Base-by-base conservation (phyloP, 2,329 filamentous ascomycete species). In the Fusarium succisae region DNA sequence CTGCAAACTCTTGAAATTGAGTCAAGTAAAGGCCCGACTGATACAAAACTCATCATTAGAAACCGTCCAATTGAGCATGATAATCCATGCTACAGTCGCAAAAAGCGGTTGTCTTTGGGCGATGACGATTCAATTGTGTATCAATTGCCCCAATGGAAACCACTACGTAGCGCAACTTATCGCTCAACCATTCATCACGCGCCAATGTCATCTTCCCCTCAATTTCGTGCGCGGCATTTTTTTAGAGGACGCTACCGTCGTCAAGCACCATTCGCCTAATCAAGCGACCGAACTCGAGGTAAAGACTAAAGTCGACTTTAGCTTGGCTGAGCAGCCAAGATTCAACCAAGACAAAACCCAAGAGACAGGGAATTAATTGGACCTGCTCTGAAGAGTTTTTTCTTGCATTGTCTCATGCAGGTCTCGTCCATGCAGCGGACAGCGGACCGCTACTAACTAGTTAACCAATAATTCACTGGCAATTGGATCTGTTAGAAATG, bases 131-230 rank as follows among this genome's bases (percentile, higher is more conserved):
- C 38, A 28, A 44, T 43, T 44, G 43, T 50, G 32, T 32, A 59
- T 59, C 45, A 59, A 58, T n/a, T 35, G 35, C 35, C 37, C 39
- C 47, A 41, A 63, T 57, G 38, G 59, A 56, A 61, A 58, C 57
- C 35, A 48, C 47, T 50, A 38, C 39, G 39, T 62, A 61, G 32
- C 17, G 44, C 59, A 61, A 38, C 43, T 37, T 41, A 32, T 45
- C 18, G 8, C 60, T 45, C 66, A 63, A 44, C 70, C 71, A 73
- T 59, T 66, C 62, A 61, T 67, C 62, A 63, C 45, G 26, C 51
- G 44, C n/a, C 54, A 74, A 48, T 68, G 63, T 67, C 69, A 72
- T 72, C 37, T 59, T 55, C 67, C 61, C 69, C 67, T 70, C 67
- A 59, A 58, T 69, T 32, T 30, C 38, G 61, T 57, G 56, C 70